Conservation (phyloP, 2,329 filamentous ascomycete genomes). For the Bipolaris gigantea region DNA sequence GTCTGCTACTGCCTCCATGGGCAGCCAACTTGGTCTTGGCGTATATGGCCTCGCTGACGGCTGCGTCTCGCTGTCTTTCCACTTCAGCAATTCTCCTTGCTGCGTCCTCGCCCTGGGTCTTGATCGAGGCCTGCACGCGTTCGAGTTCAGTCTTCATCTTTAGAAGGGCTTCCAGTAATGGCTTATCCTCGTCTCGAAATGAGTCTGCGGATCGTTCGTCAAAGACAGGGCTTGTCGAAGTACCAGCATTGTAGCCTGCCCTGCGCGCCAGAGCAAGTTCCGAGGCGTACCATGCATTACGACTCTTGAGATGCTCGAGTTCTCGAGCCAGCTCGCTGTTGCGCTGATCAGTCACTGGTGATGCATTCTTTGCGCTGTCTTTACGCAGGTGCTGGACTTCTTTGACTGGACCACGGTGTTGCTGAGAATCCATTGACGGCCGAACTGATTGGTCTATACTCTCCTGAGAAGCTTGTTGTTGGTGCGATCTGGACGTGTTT, state of each 20-base stretch:
- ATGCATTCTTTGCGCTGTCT: conserved; percentile 63
- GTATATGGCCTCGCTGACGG: conserved; percentile 93
- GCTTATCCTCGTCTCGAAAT: conserved; percentile 89
- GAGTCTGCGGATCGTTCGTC: conserved; percentile 76
- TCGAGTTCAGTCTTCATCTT: conserved; percentile 87
- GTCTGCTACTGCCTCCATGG: conserved; percentile 67
- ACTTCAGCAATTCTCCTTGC: conserved; percentile 90
- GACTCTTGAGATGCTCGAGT: conserved; percentile 78
- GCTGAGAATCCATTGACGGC: conserved; percentile 38
- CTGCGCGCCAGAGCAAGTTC: conserved; percentile 91
- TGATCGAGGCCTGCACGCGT: conserved; percentile 86
- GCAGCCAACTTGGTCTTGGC: conserved; percentile 91
- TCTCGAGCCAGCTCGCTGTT: conserved; percentile 81
- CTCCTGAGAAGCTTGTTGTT: conserved; percentile 67
- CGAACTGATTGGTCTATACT: conserved; percentile 40
- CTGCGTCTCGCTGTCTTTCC: conserved; percentile 90
- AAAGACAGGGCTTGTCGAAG: conserved; percentile 69
- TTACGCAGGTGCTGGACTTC: conserved; percentile 52
- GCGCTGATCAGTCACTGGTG: conserved; percentile 61
- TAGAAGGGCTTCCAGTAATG: conserved; percentile 86
- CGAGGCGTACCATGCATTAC: conserved; percentile 96
- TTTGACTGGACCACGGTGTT: conserved; percentile 34
- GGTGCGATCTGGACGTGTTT: conserved; percentile 48
- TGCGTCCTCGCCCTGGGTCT: conserved; percentile 81
- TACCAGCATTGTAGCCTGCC: conserved; percentile 77